Base-by-base conservation (phyloP, 768 basidiomycete species). In the Tricholoma sp. region DNA sequence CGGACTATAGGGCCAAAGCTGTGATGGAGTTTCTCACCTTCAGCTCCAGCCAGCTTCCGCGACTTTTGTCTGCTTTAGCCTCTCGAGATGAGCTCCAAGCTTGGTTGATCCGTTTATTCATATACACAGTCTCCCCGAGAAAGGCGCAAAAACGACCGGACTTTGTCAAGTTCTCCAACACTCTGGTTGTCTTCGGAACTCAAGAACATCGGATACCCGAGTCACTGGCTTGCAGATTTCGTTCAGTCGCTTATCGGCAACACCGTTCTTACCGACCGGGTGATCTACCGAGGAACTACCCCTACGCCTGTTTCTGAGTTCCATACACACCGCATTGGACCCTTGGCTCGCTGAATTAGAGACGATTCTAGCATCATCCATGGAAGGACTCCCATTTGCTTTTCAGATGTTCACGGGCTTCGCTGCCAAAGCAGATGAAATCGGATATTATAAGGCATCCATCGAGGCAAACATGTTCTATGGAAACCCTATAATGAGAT, bases 221-320 rank as follows among this genome's bases (percentile, higher is more conserved):
- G 56, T 9, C 74, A 72, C 57, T 74, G 72, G 74, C 67, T 76
- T 34, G 61, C 65, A 47, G 71, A 72, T 10, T 70, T 66, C 61
- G 48, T 69, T n/a, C 60, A 66, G 51, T 60, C 57, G 12, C 51
- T 71, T 12, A 57, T 73, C 8, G 58, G 62, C 34, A 65, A 69
- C 36, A 61, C 41, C 28, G 56, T 72, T 41, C 45, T 59, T 31
- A 67, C 66, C 39, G 66, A 70, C 55, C 61, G 61, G 52, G 53
- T 56, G 17, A 65, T 68, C 6, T 73, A 70, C 61, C 54, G 60
- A 13, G 64, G 53, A 7, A 41, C 37, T 3, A 59, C 64, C 33
- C 74, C 73, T 13, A 65, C 68, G 55, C 68, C 66, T 50, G 61
- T 57, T 57, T 61, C 63, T 4, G 67, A 67, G 48, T 50, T 66